Base-by-base conservation (phyloP, 108 stramenopile species). In the Skeletonema grethae region DNA sequence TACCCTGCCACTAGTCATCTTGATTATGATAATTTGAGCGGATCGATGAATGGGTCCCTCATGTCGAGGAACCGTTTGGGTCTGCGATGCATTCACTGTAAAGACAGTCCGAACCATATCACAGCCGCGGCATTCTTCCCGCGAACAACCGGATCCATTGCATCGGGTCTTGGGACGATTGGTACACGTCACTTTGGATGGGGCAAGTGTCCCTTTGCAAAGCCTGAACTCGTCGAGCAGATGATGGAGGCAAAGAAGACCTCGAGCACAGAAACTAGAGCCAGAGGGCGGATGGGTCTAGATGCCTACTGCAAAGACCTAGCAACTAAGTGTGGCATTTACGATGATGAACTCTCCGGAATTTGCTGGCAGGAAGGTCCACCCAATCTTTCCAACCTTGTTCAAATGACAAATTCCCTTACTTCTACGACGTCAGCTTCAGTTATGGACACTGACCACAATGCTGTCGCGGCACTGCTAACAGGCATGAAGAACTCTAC, bases 111-210 rank as follows among this genome's bases (percentile, higher is more conserved):
- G 11, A 64, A 70, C 16, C 76, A 77, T 34, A 29, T 79, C 16
- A 79, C 82, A 6, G 82, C 77, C 13, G 77, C 82, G 6, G 67
- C 82, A 31, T 82, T 82, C 50, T 82, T 82, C 35, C 82, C 82
- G 0, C 67, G 82, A 20, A 56, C 82, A 4, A 75, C 78, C 22
- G 68, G 73, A 0, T 80, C 79, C 38, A 76, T 83, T 61, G 70
- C 82, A 55, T 80, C 82, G 0, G 82, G 82, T 12, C 78, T 83
- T 7, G 82, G 82, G 18, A 83, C 82, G 15, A 80, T 83, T 22
- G 79, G 82, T 1, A 28, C 69, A 2, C 61, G 82, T 9, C 82
- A 83, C 34, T 83, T 83, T 55, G 65, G 75, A 4, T 72, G 74
- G 70, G 75, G 75, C 18, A 83, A 83, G 63, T 83, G 82, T 57